Conservation (phyloP, 1,139 yeast genomes). For the Geotrichum candidum region DNA sequence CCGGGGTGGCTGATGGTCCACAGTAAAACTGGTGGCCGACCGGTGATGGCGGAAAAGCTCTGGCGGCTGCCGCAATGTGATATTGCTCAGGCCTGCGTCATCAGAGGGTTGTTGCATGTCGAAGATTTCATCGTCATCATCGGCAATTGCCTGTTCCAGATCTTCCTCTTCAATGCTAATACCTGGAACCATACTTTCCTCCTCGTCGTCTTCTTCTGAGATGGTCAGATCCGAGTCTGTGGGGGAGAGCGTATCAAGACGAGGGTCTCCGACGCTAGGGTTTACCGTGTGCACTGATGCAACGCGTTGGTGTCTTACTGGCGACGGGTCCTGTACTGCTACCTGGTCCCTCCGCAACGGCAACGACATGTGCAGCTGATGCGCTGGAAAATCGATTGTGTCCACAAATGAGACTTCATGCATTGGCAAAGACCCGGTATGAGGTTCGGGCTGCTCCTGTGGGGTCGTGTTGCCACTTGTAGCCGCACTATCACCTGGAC, state of each 20-base stretch:
- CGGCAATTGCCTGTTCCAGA: background rate
- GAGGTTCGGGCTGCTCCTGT: background rate
- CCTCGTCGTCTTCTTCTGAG: slow-evolving; percentile 8
- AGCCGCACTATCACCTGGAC: background rate
- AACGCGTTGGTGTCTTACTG: background rate
- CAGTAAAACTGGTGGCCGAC: slow-evolving; percentile 3
- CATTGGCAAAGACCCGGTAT: background rate
- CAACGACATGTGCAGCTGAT: background rate
- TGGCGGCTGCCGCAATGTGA: background rate
- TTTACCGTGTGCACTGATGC: background rate
- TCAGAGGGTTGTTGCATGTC: background rate
- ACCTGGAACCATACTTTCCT: slow-evolving; percentile 2
- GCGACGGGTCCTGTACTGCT: background rate
- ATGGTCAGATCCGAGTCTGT: slow-evolving; percentile 12
- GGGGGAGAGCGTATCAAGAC: background rate
- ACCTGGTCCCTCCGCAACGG: background rate
- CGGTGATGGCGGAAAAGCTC: slow-evolving; percentile 1
- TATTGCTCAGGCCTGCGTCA: background rate
- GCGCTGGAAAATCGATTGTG: background rate
- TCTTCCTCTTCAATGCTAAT: slow-evolving; percentile 7
- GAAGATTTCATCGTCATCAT: background rate
- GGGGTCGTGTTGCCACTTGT: background rate
- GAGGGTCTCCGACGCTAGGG: background rate
- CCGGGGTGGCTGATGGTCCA: background rate
- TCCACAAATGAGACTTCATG: background rate